Conservation (phyloP, 1,284 basidiomycete genomes). For the Fomitopsis pinicola region DNA sequence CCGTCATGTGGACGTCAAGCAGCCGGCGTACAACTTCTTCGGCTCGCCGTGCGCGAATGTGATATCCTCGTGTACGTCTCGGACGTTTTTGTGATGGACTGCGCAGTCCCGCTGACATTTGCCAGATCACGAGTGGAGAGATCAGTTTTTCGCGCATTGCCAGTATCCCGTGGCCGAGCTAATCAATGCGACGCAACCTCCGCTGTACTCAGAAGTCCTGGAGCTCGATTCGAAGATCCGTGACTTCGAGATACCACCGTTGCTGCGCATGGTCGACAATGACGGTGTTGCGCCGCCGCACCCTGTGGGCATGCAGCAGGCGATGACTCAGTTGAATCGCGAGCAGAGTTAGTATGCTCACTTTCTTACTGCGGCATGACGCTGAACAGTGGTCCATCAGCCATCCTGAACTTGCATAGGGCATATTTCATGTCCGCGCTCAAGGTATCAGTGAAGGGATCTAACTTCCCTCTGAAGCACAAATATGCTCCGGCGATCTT, state of each 20-base stretch:
- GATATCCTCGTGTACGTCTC: background rate
- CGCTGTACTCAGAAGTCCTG: slow-evolving; percentile 25
- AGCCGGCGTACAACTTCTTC: slow-evolving; percentile 6
- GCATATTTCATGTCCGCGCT: slow-evolving; percentile 70
- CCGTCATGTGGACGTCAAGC: slow-evolving; percentile 25
- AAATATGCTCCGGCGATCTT: slow-evolving; percentile 59
- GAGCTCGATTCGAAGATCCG: slow-evolving; percentile 24
- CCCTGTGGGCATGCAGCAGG: slow-evolving; percentile 22
- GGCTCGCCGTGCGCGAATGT: slow-evolving; percentile 3
- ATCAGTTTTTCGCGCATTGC: slow-evolving; percentile 25
- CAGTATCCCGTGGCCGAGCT: slow-evolving; percentile 23
- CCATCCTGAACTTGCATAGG: slow-evolving; percentile 65
- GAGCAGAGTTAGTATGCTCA: slow-evolving; percentile 47
- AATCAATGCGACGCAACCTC: slow-evolving; percentile 17
- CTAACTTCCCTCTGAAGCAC: slow-evolving; percentile 48
- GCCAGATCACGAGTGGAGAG: slow-evolving; percentile 27
- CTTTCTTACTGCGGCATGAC: background rate
- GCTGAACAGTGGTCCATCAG: slow-evolving; percentile 28
- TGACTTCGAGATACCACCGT: slow-evolving; percentile 22
- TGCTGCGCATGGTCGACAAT: slow-evolving; percentile 21
- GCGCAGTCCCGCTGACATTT: background rate
- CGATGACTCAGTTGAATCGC: slow-evolving; percentile 38
- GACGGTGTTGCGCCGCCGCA: slow-evolving; percentile 18
- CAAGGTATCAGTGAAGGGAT: slow-evolving; percentile 44
- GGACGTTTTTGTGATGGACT: background rate